Base-by-base conservation (phyloP, 1,284 basidiomycete species). In the Heimioporus retisporus region DNA sequence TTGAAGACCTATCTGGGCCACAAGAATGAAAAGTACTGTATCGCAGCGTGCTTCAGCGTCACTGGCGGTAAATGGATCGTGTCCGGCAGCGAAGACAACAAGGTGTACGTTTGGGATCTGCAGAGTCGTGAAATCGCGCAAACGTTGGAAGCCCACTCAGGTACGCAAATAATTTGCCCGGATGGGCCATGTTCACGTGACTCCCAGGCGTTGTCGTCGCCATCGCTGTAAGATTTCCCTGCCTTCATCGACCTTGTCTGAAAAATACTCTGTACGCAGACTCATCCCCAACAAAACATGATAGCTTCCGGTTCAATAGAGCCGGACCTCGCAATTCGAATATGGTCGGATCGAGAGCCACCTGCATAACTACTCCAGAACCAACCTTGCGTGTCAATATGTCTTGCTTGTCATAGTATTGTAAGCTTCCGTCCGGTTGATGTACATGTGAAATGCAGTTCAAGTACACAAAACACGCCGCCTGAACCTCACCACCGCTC, bases 1-100 rank as follows among this genome's bases (percentile, higher is more conserved):
- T 83, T 99, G 55, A 99, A 99, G 81, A 96, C 96, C 2, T 97
- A 97, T 79, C 84, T 84, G 2, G 95, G 94, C 0, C 96, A 97
- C 77, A 82, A 79, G 23, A 97, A 96, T 79, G 81, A 86, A 48
- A 93, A 93, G 75, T 96, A 90, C 72, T 94, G 93, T 79, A 89
- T 92, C 63, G 88, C 88, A 4, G 90, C 92, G 2, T 93, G 92
- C 77, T 94, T 94, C 80, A 93, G 91, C 69, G 92, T 94, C 5
- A 93, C 92, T 0, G 91, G 92, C 25, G 91, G 93, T 7, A 94
- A 95, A 76, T 96, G 93, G 91, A 94, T 99, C 69, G 88, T 98
- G 1, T 90, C 93, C 1, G 97, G 96, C 0, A 95, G 93, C 72
- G 97, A 99, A 80, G 96, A 99, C 76, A 86, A 93, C 73, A 94